Conservation (phyloP, 805 yeast species). For the Kluyveromyces nonfermentans region DNA sequence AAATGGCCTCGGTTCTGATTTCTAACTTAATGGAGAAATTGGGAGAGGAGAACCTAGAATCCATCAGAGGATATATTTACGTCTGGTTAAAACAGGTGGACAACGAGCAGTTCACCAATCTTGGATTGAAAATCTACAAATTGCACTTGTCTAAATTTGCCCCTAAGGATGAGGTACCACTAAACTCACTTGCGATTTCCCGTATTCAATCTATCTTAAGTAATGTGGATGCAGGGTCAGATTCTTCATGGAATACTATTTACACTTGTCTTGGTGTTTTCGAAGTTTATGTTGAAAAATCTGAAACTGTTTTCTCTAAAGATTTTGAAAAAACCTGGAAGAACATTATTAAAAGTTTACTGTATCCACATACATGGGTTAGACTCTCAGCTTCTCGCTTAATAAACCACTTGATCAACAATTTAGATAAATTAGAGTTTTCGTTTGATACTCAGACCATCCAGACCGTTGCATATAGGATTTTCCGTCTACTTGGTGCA, state of each 20-base stretch:
- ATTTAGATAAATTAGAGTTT: slow-evolving; percentile 25
- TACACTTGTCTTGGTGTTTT: slow-evolving; percentile 55
- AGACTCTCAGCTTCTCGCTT: slow-evolving; percentile 58
- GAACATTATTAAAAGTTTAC: slow-evolving; percentile 41
- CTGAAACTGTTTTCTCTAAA: slow-evolving; percentile 23
- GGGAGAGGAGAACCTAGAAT: slow-evolving; percentile 26
- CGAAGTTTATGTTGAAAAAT: slow-evolving; percentile 32
- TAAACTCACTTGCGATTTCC: slow-evolving; percentile 35
- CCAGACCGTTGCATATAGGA: slow-evolving; percentile 60
- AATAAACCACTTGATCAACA: slow-evolving; percentile 42
- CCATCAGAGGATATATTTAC: slow-evolving; percentile 30
- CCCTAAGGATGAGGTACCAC: slow-evolving; percentile 26
- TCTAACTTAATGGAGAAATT: slow-evolving; percentile 44
- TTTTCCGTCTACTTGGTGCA: slow-evolving; percentile 74
- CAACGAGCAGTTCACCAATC: slow-evolving; percentile 47
- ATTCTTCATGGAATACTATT: slow-evolving; percentile 66
- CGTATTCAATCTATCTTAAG: slow-evolving; percentile 30
- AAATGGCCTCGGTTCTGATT: slow-evolving; percentile 63
- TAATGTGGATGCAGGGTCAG: slow-evolving; percentile 33
- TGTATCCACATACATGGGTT: slow-evolving; percentile 91
- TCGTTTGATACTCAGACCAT: slow-evolving; percentile 38
- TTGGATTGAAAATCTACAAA: slow-evolving; percentile 68
- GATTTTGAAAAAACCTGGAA: slow-evolving; percentile 40
- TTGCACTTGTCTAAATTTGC: slow-evolving; percentile 46
- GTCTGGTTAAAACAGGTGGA: slow-evolving; percentile 58